phyloP scores from a whole-genome alignment of 495 filamentous ascomycete species.

The Hamigera avellanea region DNA sequence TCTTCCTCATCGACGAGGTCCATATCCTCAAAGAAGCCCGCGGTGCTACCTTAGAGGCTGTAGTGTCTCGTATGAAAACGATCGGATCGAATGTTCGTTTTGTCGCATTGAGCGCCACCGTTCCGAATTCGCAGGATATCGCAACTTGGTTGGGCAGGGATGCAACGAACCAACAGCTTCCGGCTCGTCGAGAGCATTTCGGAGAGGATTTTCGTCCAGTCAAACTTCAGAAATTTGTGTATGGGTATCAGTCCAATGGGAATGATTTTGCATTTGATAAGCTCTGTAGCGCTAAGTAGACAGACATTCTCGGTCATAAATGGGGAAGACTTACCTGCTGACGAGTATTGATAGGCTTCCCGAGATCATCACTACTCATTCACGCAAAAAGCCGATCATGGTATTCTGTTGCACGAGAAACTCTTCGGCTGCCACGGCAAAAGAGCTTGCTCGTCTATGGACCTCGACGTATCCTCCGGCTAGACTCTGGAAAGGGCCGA shows the following conservation, averaged over 20 bases:
- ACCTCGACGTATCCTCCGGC: constrained; percentile 39
- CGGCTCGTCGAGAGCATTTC: constrained; percentile 69
- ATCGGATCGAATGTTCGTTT: constrained; percentile 81
- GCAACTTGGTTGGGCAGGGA: constrained; percentile 84
- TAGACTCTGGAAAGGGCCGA: constrained; percentile 58
- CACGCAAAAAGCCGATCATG: constrained; percentile 75
- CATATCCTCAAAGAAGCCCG: constrained; percentile 86
- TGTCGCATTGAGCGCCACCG: constrained; percentile 82
- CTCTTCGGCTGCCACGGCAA: constrained; percentile 66
- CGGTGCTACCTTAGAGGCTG: constrained; percentile 87
- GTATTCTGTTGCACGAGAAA: constrained; percentile 84
- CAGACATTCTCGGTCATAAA: constrained; percentile 1
- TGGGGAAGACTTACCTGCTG: constrained; percentile 1
- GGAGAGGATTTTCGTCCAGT: constrained; percentile 88
- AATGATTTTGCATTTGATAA: constrained; percentile 91
- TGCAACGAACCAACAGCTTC: constrained; percentile 50
- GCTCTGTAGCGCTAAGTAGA: constrained; percentile 56
- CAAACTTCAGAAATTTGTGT: constrained; percentile 74
- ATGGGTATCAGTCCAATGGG: constrained; percentile 51
- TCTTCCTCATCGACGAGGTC: constrained; percentile 94
- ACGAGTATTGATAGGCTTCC: constrained; percentile 38
- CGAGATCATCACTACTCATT: constrained; percentile 64
- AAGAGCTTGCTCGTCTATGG: constrained; percentile 59
- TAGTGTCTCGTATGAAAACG: constrained; percentile 94
- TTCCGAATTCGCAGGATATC: constrained; percentile 87